Evolutionary conservation across 371 early-diverging fungal species (phyloP), one percentile per base, ranked within the genome.

Genomic region (Mortierella sp.): DNA sequence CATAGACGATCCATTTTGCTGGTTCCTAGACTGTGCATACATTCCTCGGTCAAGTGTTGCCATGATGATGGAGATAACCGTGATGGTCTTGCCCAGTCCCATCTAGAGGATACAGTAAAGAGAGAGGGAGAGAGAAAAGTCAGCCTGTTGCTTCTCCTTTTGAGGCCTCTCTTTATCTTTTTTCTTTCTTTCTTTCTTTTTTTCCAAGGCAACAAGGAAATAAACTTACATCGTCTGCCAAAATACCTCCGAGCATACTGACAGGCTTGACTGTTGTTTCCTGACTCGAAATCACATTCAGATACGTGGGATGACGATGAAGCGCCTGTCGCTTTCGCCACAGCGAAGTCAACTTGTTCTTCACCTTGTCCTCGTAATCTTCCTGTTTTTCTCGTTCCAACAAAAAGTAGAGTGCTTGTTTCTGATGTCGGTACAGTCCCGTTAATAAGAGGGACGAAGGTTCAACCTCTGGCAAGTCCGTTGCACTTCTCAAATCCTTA

Each of bases 81-180:
- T 85, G 61, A 90, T 84, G 0, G 91, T 90, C 73, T 90, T 90
- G 15, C 91, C 91, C 19, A 90, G 65, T 4, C 91, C 91, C 91
- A 90, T 90, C 82, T 81, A 66, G 30, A 25, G 16, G 4, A 15
- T 14, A 48, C 12, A 55, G 28, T 26, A 0, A 55, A 0, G 21
- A 6, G 26, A 51, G 18, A 51, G 28, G 26, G 5, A 28, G 19
- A 25, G 1, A 55, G 11, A 28, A 26, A 23, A 26, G 2, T 7
- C n/a, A n/a, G n/a, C n/a, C n/a, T n/a, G n/a, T n/a, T n/a, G n/a
- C n/a, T n/a, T n/a, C n/a, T n/a, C n/a, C n/a, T n/a, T 55, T 23
- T 55, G 55, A 25, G 55, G 7, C 46, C 46, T 11, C 9, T 50
- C 21, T 50, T 50, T 14, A 50, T 50, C 16, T 50, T 5, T 21